phyloP scores from a whole-genome alignment of 805 yeast species.

The Wickerhamomyces strasburgensis region DNA sequence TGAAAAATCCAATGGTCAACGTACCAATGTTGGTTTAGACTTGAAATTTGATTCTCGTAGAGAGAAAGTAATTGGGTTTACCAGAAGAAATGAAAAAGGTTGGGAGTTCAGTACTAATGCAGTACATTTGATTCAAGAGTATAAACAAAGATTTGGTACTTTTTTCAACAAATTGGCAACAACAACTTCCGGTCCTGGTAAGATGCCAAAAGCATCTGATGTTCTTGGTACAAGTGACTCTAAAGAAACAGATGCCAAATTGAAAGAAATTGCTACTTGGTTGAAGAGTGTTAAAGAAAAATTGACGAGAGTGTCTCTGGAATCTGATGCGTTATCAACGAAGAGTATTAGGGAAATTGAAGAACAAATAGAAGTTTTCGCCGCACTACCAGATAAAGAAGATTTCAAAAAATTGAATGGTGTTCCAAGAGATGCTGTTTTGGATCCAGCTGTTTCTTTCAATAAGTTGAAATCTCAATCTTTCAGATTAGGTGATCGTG shows the following conservation, averaged over 20 bases:
- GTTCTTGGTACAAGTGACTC: constrained; percentile 31
- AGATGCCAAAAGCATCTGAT: constrained; percentile 26
- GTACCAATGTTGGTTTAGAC: constrained; percentile 72
- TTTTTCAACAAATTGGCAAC: constrained; percentile 42
- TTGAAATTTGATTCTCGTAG: constrained; percentile 77
- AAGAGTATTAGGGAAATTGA: constrained; percentile 67
- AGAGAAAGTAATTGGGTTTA: constrained; percentile 83
- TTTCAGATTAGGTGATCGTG: constrained; percentile 86
- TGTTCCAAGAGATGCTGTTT: constrained; percentile 79
- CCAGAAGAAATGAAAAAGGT: constrained; percentile 55
- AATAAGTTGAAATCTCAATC: constrained; percentile 68
- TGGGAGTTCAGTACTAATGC: constrained; percentile 89
- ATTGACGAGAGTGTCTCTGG: constrained; percentile 63
- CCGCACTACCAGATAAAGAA: constrained; percentile 38
- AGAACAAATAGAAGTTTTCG: constrained; percentile 43
- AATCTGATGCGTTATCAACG: constrained; percentile 71
- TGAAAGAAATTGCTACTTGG: constrained; percentile 33
- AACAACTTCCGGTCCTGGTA: constrained; percentile 22
- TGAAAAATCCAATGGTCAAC: constrained; percentile 45
- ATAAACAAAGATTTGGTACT: constrained; percentile 54
- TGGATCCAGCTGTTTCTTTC: constrained; percentile 69
- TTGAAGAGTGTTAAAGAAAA: constrained; percentile 47
- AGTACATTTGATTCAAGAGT: constrained; percentile 56
- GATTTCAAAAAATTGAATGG: constrained; percentile 60
- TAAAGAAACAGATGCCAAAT: constrained; percentile 24